Base-by-base conservation (phyloP, 257 asterid species). In the Sherardia arvensis region DNA sequence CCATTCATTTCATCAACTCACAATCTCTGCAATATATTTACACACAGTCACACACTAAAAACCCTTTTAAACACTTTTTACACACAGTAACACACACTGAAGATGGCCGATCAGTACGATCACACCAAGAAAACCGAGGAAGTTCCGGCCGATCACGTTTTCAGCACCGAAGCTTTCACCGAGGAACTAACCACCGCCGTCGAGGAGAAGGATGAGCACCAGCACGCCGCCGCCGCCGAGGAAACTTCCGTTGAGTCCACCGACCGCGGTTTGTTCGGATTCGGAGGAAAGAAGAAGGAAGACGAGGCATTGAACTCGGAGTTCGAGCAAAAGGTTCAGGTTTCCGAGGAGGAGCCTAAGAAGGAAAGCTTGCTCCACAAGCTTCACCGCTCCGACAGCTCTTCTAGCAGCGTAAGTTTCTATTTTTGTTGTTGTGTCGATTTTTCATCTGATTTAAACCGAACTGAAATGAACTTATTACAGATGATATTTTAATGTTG, bases 201-300 rank as follows among this genome's bases (percentile, higher is more conserved):
- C 34, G 34, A 32, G 34, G 34, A 32, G 34, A 32, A 32, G 34
- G 34, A 0, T 32, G 7, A 32, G 7, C 34, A 5, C 53, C 66
- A 65, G 40, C 61, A 69, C 43, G 69, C 14, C 2, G 30, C 61
- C 43, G 51, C 1, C 51, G 7, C 15, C 47, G 47, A 38, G 47
- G 17, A 38, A 38, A n/a, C n/a, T n/a, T 38, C 47, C 47, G 47
- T 10, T 4, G 85, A 86, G 70, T 0, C 75, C 38, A 64, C 58
- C 70, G 91, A 80, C 64, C 86, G 96, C 15, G 98, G 95, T 1
- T 43, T 88, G 69, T 86, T 88, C 53, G 83, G 59, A 59, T 81
- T 88, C 74, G 4, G 71, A 29, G 78, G 77, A 22, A 85, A 78
- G 83, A 83, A 85, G 23, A 45, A 78, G 5, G 87, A 81, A 17